A percentile compares a stretch with the other conserved stretches of the same genome.
phyloP scores from a whole-genome alignment of 208 protist species.

The Acanthamoeba sp. region DNA sequence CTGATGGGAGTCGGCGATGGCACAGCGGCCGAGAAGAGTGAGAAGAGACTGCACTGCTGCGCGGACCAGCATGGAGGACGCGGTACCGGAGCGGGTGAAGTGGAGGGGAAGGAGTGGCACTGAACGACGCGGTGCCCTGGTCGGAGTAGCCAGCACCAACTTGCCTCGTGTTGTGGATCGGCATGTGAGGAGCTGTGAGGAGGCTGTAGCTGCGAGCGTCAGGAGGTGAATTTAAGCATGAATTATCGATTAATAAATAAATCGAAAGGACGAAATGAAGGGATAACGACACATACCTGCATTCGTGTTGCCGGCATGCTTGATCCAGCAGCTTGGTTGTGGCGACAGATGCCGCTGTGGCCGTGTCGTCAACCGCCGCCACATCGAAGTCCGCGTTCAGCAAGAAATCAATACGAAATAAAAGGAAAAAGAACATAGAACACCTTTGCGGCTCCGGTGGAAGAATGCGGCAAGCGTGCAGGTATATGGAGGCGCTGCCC shows the following conservation, averaged over 20 bases:
- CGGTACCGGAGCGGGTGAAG: background rate
- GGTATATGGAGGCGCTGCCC: no score
- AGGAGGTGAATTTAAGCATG: no score
- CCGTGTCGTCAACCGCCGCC: background rate
- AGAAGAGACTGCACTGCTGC: background rate
- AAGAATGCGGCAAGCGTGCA: no score
- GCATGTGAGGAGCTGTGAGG: no score
- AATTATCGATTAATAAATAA: no score
- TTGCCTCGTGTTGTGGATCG: no score
- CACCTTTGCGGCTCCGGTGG: no score
- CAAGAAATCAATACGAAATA: background rate
- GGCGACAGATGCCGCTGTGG: background rate
- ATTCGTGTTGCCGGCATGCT: background rate
- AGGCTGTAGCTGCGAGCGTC: no score
- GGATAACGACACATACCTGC: background rate
- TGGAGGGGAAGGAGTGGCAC: no score
- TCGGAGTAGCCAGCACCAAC: no score
- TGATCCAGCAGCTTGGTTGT: background rate
- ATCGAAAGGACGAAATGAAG: background rate
- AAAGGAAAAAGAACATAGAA: background rate
- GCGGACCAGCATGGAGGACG: background rate
- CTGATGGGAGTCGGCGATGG: no score
- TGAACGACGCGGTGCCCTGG: no score
- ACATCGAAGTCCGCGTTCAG: background rate
- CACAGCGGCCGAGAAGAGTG: background rate